Base-by-base conservation (phyloP, 352 stramenopile genomes). In the Globisporangium carolinianum region DNA sequence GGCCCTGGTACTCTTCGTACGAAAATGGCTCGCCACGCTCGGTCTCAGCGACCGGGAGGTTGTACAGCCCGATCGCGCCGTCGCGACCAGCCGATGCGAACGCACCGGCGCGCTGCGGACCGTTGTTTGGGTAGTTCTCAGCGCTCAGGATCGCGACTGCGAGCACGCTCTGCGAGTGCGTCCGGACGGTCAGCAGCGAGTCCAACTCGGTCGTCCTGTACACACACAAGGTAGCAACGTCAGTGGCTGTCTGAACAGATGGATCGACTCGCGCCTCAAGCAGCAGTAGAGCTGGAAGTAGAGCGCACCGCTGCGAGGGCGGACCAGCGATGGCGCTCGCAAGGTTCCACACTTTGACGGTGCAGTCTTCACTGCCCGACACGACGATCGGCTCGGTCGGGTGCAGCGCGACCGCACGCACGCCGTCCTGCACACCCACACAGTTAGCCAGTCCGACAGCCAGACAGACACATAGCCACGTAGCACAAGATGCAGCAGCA, bases 321-420 rank as follows among this genome's bases (percentile, higher is more conserved):
- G 81, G 81, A 14, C 83, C 81, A 55, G 71, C 79, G 10, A 73
- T 70, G 18, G 83, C 68, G 58, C 63, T 84, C 18, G 72, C 68
- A 9, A 95, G 57, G 50, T 91, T 95, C 86, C 86, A 95, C 15
- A 95, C 71, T 55, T 86, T 85, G 18, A 92, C 83, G 0, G 86
- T 91, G 58, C 83, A 91, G 53, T 95, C 86, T 61, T 95, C 86
- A 55, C 86, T 91, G 45, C 81, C 82, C 0, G 86, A 92, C 14
- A 95, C 83, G 42, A 95, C 52, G 38, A 95, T 50, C 12, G 86
- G 81, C 55, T 95, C 86, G 0, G 86, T 91, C 10, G 83, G 82
- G 49, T 95, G 86, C 47, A 92, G 90, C 2, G 72, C 79, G 63
- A 95, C 61, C 24, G 83, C 66, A 49, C 86, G 76, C 32, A 95